phyloP scores from a whole-genome alignment of 2,329 filamentous ascomycete genomes.

The Neonectria magnoliae region DNA sequence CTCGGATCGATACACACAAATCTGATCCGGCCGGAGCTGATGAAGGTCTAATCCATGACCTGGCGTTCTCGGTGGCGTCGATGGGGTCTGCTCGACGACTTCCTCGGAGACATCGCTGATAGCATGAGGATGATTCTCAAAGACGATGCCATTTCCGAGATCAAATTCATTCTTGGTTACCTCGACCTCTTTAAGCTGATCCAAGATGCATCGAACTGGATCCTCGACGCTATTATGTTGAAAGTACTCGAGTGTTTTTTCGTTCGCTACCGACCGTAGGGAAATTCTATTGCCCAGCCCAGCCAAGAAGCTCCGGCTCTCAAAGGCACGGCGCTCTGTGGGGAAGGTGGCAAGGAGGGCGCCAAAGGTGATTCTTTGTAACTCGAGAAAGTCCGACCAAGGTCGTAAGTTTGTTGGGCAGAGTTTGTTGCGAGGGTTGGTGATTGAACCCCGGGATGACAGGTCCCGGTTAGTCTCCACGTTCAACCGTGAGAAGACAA shows the following conservation, averaged over 20 bases:
- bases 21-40: slow-evolving; percentile 47
- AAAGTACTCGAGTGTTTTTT: slow-evolving; percentile 46
- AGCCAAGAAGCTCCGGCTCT: slow-evolving; percentile 37
- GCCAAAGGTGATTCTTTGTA: slow-evolving; percentile 37
- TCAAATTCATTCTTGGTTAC: slow-evolving; percentile 32
- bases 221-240: slow-evolving; percentile 44
- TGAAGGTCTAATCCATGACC: slow-evolving; percentile 25
- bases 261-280: slow-evolving; percentile 23
- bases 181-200: slow-evolving; percentile 41
- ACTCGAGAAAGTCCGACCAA: slow-evolving; percentile 44
- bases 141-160: slow-evolving; percentile 44
- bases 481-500: slow-evolving; percentile 36
- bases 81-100: slow-evolving; percentile 33
- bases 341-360: too few species aligned
- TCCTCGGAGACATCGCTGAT: slow-evolving; percentile 43
- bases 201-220: slow-evolving; percentile 44
- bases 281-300: slow-evolving; percentile 30
- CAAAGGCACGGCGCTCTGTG: slow-evolving; percentile 42
- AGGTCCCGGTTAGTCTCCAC: slow-evolving; percentile 41
- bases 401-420: slow-evolving; percentile 33
- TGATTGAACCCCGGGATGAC: slow-evolving; percentile 41
- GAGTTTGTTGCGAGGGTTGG: slow-evolving; percentile 38
- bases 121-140: slow-evolving; percentile 44
- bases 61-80: slow-evolving; percentile 29
- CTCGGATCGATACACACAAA: slow-evolving; percentile 37